These are phyloP conservation scores for Ambrosiella beaveri DNA, from an alignment of 2,329 filamentous ascomycete species.

Conservation along the genomic window DNA sequence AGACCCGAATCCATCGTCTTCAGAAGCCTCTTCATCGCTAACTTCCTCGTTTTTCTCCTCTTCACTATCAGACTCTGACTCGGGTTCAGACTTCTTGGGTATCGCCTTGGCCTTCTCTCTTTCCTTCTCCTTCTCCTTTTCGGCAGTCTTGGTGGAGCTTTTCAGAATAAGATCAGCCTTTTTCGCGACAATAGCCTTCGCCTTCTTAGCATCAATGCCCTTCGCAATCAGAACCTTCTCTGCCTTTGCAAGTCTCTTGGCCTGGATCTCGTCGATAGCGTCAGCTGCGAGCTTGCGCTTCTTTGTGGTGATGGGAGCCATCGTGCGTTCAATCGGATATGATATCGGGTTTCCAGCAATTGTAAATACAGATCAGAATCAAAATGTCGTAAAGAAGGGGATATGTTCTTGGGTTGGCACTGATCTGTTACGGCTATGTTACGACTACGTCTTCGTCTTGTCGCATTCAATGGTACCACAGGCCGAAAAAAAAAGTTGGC, in stretches of 20 bases:
- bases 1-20: neutral
- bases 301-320: conserved; percentile 5
- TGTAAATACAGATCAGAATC: too few species aligned
- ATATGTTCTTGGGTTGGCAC: too few species aligned
- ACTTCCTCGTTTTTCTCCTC: neutral
- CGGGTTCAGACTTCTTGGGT: neutral
- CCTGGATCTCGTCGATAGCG: conserved; percentile 4
- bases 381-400: neutral
- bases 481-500: conserved; percentile 5
- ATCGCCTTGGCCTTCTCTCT: neutral
- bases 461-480: neutral
- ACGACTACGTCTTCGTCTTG: neutral
- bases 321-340: neutral
- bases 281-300: conserved; percentile 12
- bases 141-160: neutral
- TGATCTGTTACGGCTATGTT: too few species aligned
- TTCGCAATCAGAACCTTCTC: conserved; percentile 7
- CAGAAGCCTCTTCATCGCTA: neutral
- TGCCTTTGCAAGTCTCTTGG: conserved; percentile 10
- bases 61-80: neutral
- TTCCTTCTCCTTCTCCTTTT: neutral
- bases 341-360: neutral
- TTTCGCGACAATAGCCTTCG: neutral
- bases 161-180: neutral
- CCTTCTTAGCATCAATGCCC: conserved; percentile 1